Conservation (phyloP, 2,329 filamentous ascomycete genomes). For the Ambrosiella cleistominuta region DNA sequence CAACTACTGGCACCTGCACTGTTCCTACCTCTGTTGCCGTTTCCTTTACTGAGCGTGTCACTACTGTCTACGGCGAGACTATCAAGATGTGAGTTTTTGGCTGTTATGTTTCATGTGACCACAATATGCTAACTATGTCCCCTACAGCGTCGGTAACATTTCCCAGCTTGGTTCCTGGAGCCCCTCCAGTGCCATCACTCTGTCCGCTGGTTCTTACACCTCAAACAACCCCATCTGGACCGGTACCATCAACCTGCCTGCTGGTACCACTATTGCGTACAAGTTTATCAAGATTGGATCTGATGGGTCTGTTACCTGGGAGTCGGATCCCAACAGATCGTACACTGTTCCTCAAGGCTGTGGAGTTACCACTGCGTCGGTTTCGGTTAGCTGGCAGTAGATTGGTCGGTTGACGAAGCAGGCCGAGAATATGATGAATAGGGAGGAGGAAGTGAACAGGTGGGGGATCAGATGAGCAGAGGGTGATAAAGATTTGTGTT, state of each 20-base stretch:
- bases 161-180: constrained; percentile 25
- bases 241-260: constrained; percentile 30
- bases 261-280: constrained; percentile 37
- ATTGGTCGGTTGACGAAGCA: neutral
- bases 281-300: constrained; percentile 42
- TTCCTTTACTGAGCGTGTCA: constrained; percentile 26
- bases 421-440: neutral
- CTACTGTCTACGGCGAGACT: constrained; percentile 30
- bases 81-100: constrained; percentile 29
- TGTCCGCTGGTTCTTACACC: constrained; percentile 38
- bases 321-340: constrained; percentile 31
- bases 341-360: constrained; percentile 17
- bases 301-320: constrained; percentile 36
- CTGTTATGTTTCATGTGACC: neutral
- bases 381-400: constrained; percentile 10
- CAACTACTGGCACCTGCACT: constrained; percentile 16
- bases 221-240: constrained; percentile 37
- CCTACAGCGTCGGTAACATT: constrained; percentile 16
- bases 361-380: constrained; percentile 10
- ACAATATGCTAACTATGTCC: neutral
- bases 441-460: neutral
- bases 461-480: neutral
- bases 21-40: constrained; percentile 22
- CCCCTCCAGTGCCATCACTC: constrained; percentile 25
- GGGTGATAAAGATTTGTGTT: too few relatives aligned